Evolutionary conservation across 2,329 filamentous ascomycete genomes (phyloP).

Genomic region (Coccinonectria pachysandricola): DNA sequence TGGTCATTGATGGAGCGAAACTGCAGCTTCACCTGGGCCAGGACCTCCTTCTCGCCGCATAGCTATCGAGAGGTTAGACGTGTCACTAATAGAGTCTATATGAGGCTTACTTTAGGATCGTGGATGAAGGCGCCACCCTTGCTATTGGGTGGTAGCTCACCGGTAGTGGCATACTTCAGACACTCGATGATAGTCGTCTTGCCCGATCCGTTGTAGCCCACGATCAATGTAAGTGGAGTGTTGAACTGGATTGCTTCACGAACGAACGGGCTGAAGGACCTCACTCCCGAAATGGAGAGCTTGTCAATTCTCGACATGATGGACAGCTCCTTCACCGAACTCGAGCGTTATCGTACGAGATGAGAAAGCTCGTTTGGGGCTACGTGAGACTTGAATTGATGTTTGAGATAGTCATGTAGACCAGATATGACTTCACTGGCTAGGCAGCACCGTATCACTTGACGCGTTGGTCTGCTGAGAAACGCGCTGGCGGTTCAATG

Average conservation of each 20-base stretch:
- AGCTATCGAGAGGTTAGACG: conserved; percentile 36
- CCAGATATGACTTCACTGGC: too few relatives aligned
- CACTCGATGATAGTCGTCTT: conserved; percentile 99
- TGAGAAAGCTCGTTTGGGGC: too few relatives aligned
- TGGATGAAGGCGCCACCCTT: conserved; percentile 89
- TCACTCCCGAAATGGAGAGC: conserved; percentile 70
- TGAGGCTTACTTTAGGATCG: conserved; percentile 66
- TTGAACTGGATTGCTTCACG: conserved; percentile 79
- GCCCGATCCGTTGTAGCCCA: conserved; percentile 93
- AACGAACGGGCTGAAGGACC: conserved; percentile 71
- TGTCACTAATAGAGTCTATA: neutral
- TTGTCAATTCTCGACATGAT: conserved; percentile 76
- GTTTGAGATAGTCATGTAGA: too few relatives aligned
- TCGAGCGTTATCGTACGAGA: too few relatives aligned
- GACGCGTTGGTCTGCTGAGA: too few relatives aligned
- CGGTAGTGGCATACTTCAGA: conserved; percentile 95
- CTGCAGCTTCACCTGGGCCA: conserved; percentile 83
- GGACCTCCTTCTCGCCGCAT: conserved; percentile 74
- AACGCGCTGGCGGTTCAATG: conserved; percentile 1
- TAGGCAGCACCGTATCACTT: too few relatives aligned
- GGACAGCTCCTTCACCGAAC: conserved; percentile 12
- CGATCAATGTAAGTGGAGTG: conserved; percentile 86
- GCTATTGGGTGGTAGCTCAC: conserved; percentile 84
- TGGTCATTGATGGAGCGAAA: conserved; percentile 72
- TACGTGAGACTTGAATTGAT: too few relatives aligned